phyloP scores from a whole-genome alignment of 129 eudicot genomes.

The sunflower (Helianthus annuus) region HanXRQr2.0-SUNRISE NC_035447.2:80486649-80487148 shows the following conservation, averaged over 20 bases:
- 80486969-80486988: slow-evolving; percentile 88
- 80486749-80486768: neutral
- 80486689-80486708: neutral
- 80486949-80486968: slow-evolving; percentile 84
- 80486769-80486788: neutral
- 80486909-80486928: slow-evolving; percentile 78
- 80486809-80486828: neutral
- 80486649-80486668: too few relatives aligned
- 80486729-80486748: neutral
- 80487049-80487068: slow-evolving; percentile 65
- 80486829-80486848: neutral
- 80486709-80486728: neutral
- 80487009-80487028: slow-evolving; percentile 72
- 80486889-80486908: slow-evolving; percentile 86
- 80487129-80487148: slow-evolving; percentile 45
- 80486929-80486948: slow-evolving; percentile 89
- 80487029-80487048: slow-evolving; percentile 76
- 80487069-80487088: slow-evolving; percentile 67
- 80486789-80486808: neutral
- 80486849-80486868: neutral
- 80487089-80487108: slow-evolving; percentile 62
- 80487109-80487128: slow-evolving; percentile 52
- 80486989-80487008: slow-evolving; percentile 92
- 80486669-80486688: neutral
- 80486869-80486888: neutral